Conservation (phyloP, 768 basidiomycete species). For the Trametes gibbosa region DNA sequence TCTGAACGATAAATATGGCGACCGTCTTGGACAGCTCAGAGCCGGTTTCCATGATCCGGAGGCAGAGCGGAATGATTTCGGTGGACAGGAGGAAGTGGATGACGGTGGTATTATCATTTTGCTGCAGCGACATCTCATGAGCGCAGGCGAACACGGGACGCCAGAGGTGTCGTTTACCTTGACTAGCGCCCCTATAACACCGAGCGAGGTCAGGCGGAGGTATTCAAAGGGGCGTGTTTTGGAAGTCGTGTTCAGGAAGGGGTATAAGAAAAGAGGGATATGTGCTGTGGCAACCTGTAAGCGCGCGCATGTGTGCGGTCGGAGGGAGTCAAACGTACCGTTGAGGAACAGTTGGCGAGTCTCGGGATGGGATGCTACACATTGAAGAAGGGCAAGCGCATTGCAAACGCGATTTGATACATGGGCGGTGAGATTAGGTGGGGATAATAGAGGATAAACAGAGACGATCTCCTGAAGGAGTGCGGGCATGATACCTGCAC, state of each 20-base stretch:
- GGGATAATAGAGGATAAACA: conserved; percentile 93
- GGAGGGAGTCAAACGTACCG: conserved; percentile 47
- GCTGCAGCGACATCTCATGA: conserved; percentile 43
- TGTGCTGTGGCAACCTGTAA: conserved; percentile 56
- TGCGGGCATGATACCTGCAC: conserved; percentile 92
- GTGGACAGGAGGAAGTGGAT: conserved; percentile 99
- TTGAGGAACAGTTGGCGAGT: conserved; percentile 94
- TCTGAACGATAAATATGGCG: conserved; percentile 99
- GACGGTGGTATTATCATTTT: conserved; percentile 99
- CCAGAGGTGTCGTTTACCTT: conserved; percentile 53
- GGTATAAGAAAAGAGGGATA: conserved; percentile 93
- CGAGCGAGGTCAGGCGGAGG: conserved; percentile 96
- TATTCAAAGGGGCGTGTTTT: conserved; percentile 99
- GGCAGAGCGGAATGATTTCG: conserved; percentile 98
- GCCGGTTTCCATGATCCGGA: conserved; percentile 99
- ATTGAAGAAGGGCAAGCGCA: conserved; percentile 94
- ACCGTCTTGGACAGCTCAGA: conserved; percentile 98
- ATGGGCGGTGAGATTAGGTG: conserved; percentile 94
- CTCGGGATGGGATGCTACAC: conserved; percentile 96
- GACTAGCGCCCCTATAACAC: conserved; percentile 97
- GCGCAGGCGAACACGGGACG: background rate
- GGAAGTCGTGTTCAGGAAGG: conserved; percentile 97
- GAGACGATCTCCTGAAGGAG: conserved; percentile 97
- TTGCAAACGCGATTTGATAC: conserved; percentile 99
- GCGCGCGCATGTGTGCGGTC: background rate